These are phyloP conservation scores for Verticillium longisporum DNA, from an alignment of 2,329 filamentous ascomycete species.

Conservation along the genomic window DNA sequence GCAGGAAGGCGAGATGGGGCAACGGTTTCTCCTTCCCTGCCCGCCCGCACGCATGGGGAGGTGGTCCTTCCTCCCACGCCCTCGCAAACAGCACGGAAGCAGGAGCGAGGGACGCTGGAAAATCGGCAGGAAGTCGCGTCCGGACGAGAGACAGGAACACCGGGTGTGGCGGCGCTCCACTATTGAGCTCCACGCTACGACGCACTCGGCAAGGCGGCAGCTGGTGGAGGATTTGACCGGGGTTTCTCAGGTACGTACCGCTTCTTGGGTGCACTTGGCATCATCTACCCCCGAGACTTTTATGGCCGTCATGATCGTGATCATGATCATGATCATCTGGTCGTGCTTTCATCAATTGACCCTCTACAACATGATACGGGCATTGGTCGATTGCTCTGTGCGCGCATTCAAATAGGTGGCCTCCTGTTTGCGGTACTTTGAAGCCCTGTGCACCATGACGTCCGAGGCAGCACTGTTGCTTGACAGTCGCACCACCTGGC, in stretches of 20 bases:
- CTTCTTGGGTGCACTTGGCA: neutral
- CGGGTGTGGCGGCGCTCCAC: neutral
- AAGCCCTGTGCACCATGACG: neutral
- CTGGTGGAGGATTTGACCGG: neutral
- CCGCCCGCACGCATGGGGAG: neutral
- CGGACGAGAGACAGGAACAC: neutral
- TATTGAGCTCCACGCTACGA: neutral
- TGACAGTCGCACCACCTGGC: neutral
- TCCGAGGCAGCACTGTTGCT: neutral
- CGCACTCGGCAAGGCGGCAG: neutral
- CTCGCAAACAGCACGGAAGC: neutral
- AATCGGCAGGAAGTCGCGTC: neutral
- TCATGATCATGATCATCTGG: neutral
- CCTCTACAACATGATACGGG: neutral
- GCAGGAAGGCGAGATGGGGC: neutral
- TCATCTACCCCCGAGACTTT: neutral
- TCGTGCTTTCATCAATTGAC: neutral
- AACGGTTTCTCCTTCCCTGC: neutral
- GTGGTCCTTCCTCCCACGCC: neutral
- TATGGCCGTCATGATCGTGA: neutral
- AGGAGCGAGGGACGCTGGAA: neutral
- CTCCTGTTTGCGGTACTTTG: neutral
- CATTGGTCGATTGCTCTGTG: neutral
- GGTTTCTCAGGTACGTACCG: neutral
- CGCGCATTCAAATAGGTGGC: neutral